Evolutionary conservation across 129 eudicot genomes (phyloP).

Genomic region (Arctium lappa): DNA sequence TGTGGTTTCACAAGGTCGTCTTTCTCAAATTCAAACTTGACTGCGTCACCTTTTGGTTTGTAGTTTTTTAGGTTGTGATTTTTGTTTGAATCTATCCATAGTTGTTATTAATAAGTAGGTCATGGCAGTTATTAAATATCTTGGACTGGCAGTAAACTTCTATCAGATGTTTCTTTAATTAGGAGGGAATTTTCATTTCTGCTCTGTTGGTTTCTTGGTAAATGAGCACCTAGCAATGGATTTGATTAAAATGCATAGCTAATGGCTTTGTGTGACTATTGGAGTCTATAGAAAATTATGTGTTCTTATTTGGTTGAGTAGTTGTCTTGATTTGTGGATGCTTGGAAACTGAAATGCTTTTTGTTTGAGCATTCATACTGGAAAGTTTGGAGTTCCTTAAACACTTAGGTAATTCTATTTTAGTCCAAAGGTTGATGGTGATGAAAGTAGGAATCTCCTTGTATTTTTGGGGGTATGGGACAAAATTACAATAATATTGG

Average conservation of each 20-base stretch:
- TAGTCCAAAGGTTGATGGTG: not conserved
- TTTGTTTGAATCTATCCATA: constrained; percentile 25
- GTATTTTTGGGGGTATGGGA: not conserved
- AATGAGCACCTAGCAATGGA: not conserved
- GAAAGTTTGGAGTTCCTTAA: not conserved
- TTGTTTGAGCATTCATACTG: not conserved
- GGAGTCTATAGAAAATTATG: not conserved
- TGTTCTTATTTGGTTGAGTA: not conserved
- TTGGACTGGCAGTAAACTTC: constrained; percentile 26
- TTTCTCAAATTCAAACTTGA: constrained; percentile 20
- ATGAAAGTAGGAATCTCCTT: constrained; percentile 14
- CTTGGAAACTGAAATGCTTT: not conserved
- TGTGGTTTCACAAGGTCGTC: constrained; percentile 28
- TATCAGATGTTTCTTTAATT: constrained; percentile 25
- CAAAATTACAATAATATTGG: constrained; percentile 5
- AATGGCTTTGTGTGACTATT: too few relatives aligned
- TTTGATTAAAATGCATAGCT: not conserved
- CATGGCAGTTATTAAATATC: constrained; percentile 7
- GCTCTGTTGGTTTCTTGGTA: constrained; percentile 7
- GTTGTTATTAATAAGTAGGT: constrained; percentile 36
- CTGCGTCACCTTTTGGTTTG: constrained; percentile 25
- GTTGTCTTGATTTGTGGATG: not conserved
- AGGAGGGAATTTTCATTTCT: constrained; percentile 10
- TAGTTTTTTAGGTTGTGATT: constrained; percentile 29
- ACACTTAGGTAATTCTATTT: not conserved